Evolutionary conservation across 2,329 filamentous ascomycete species (phyloP), one percentile per base, ranked within the genome.

Genomic region (Aspergillus felis): DNA sequence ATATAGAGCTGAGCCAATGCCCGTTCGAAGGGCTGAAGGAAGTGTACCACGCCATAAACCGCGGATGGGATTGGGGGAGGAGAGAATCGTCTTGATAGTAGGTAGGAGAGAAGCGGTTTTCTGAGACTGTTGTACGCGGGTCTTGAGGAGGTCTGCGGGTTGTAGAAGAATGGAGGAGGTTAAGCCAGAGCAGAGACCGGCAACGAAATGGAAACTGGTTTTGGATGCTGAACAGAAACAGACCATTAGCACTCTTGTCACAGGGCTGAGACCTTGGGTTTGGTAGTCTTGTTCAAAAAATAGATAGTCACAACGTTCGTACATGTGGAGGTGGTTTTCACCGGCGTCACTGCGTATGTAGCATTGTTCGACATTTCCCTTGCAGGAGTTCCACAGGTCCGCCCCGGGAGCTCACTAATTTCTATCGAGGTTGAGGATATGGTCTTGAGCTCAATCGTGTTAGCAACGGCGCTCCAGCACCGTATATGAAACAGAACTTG

Each of bases 61-160:
- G 32, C 85, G 83, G 61, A 96, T 79, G 3, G 89, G 87, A 9
- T 85, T 79, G 1, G 84, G 84, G 24, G 84, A 86, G 64, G 79
- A 78, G 61, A 88, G 83, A 70, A 96, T 91, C 35, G 85, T 79
- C 67, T 85, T 84, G 59, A 96, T 79, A 20, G 89, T 89, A 25
- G 80, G 78, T 54, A 84, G 74, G 57, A 97, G 84, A 2, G 91
- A 86, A 63, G 84, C 83, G 47, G 84, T 82, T 58, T 75, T 62
- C 51, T 86, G 86, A 35, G 90, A 91, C 75, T 97, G 94, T 73
- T 99, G 94, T 44, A 97, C 87, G 50, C 94, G 88, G 29, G 94
- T 99, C 77, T 99, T 99, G 72, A 99, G 86, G 3, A 99, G 87
- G 76, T 99, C 94, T 68, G 94, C 89, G 27, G 94, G 94, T 75